Evolutionary conservation across 1,284 basidiomycete species (phyloP), one percentile per base, ranked within the genome.

Genomic region (Gomphus sp.): DNA sequence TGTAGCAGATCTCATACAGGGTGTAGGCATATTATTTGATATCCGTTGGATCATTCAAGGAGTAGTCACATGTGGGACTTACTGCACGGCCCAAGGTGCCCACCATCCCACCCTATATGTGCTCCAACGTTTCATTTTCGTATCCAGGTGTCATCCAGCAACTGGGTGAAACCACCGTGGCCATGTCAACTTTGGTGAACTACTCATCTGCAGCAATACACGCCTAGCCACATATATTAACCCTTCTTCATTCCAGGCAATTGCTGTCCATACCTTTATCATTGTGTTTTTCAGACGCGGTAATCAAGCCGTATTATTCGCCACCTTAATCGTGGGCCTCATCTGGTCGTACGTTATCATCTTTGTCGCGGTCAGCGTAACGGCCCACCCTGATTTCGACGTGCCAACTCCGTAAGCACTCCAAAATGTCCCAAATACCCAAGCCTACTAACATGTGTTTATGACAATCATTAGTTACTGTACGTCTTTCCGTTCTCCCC

Each of bases 211-310:
- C 5, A 31, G 28, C 28, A 5, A 31, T 4, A 31, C 0, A 31
- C 28, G 28, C 5, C 28, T 31, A 5, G 5, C 28, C 22, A 22
- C 22, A 1, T 22, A 22, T 22, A 22, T 22, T 22, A 31, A 31
- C 28, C 28, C 28, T 31, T 31, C 5, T 25, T 16, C 4, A 5
- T 34, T 50, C 37, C 34, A 55, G 50, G 59, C 59, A n/a, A 65
- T 65, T n/a, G 61, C 63, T 14, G 44, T 64, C 2, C 58, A 64
- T 31, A 65, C 60, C 2, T 65, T 65, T 49, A n/a, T 62, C n/a
- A 60, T 61, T 5, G 59, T 65, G 0, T 62, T 65, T 31, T 55
- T 61, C 16, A 54, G 64, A 37, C 37, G 41, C 28, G 54, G 37
- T n/a, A 16, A 58, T 33, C 39, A 55, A 18, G 48, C 58, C 16